Evolutionary conservation across 495 filamentous ascomycete genomes (phyloP).

Genomic region (Platismatia glauca): DNA sequence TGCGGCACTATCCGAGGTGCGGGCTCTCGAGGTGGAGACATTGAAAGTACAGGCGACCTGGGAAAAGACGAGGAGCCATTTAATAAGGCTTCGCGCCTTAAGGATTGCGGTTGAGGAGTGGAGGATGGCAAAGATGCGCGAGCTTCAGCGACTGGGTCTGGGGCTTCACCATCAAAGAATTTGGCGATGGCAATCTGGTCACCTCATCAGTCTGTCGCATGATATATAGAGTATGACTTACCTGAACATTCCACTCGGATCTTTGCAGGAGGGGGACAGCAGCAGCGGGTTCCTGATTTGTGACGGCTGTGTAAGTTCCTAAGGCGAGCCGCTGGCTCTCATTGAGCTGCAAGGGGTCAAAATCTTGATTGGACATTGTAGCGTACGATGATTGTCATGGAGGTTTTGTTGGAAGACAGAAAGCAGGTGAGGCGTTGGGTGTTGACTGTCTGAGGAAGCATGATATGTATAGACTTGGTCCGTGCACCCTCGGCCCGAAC

Average conservation of each 20-base stretch:
- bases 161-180: constrained; percentile 93
- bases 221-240: constrained; percentile 25
- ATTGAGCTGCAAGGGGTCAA: constrained; percentile 63
- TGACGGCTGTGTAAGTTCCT: constrained; percentile 81
- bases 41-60: constrained; percentile 30
- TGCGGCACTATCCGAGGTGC: constrained; percentile 79
- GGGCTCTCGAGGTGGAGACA: constrained; percentile 43
- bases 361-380: constrained; percentile 27
- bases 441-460: too few species aligned
- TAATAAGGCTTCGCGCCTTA: constrained; percentile 62
- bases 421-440: neutral
- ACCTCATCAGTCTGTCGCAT: neutral
- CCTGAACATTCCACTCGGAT: constrained; percentile 95
- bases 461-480: too few species aligned
- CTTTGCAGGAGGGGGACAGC: constrained; percentile 73
- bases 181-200: constrained; percentile 83
- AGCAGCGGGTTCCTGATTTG: constrained; percentile 65
- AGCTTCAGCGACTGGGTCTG: constrained; percentile 72
- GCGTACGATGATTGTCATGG: neutral
- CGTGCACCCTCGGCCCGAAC: neutral
- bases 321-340: constrained; percentile 69
- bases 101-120: constrained; percentile 43
- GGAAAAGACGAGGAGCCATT: constrained; percentile 41
- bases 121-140: constrained; percentile 49
- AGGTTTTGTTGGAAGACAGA: neutral